Evolutionary conservation across 352 stramenopile species (phyloP).

Genomic region (Globisporangium viniferum): DNA sequence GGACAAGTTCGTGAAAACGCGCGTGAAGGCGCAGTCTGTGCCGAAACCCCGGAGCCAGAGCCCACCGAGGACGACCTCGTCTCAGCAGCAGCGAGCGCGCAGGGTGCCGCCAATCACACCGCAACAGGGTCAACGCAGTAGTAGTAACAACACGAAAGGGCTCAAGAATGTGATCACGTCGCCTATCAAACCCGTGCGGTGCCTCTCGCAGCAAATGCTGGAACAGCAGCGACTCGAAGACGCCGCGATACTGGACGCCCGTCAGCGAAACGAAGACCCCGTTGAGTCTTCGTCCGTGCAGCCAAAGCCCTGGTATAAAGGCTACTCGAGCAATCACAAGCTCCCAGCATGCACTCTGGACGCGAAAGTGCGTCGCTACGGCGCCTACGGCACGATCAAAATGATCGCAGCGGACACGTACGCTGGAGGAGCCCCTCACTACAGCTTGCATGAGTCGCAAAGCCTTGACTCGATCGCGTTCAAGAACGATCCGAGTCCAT

Average conservation of each 20-base stretch:
- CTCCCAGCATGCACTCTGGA: constrained; percentile 33
- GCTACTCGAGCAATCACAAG: constrained; percentile 32
- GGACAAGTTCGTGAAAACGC: constrained; percentile 36
- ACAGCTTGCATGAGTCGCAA: constrained; percentile 30
- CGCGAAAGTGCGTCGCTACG: constrained; percentile 53
- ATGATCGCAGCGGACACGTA: constrained; percentile 31
- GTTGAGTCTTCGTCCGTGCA: constrained; percentile 18
- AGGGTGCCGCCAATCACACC: constrained; percentile 2
- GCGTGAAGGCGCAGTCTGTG: constrained; percentile 20
- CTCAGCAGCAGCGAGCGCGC: constrained; percentile 7
- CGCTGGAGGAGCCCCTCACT: constrained; percentile 22
- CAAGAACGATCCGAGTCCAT: constrained; percentile 29
- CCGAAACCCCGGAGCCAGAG: constrained; percentile 11
- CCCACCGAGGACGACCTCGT: not conserved
- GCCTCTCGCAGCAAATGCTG: constrained; percentile 30
- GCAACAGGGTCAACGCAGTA: not conserved
- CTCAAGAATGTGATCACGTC: constrained; percentile 12
- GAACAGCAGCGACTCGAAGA: constrained; percentile 19
- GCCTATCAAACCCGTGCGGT: constrained; percentile 25
- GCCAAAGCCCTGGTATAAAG: constrained; percentile 52
- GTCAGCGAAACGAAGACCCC: constrained; percentile 5
- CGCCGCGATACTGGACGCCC: not conserved
- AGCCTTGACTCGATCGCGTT: constrained; percentile 29
- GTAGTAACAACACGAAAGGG: not conserved
- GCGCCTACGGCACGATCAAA: constrained; percentile 39